Evolutionary conservation across 495 filamentous ascomycete genomes (phyloP), one percentile per base, ranked within the genome.

Genomic region (Aspergillus indologenus): DNA sequence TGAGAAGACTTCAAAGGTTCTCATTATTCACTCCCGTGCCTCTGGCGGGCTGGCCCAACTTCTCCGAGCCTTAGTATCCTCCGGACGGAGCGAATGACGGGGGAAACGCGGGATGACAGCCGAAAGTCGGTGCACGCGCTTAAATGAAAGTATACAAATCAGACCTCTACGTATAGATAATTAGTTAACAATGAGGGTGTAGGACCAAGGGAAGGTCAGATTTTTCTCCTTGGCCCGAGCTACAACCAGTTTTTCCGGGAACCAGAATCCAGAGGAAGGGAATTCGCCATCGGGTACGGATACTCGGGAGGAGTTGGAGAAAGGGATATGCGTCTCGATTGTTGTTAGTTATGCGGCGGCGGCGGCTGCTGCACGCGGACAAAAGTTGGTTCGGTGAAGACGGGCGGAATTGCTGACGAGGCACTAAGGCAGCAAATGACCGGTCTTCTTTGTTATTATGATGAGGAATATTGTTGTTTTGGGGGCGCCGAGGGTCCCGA

Each of bases 261-360:
- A 34, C 54, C 54, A 21, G 21, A 47, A 22, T 20, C 31, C 53
- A 53, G 51, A 61, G 47, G 53, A 42, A 48, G 42, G 29, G 19
- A 54, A 56, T 61, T 63, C 63, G 64, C 64, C 61, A 63, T 66
- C 61, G 61, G 64, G 57, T 61, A 60, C 61, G 61, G 64, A 56
- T 61, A 60, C 34, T 61, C 61, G 64, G 64, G 64, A 63, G 40
- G 45, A 58, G 53, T 42, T 43, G 24, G 45, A 53, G 50, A 56
- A 51, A 58, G 31, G 49, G 57, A 48, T 45, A 40, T 60, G 59
- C 55, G 54, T 59, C 60, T 55, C 56, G 52, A 60, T 20, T 49
- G 51, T 50, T 59, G 22, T 40, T 11, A 14, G 45, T 56, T 45
- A 5, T 14, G 34, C 34, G 5, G 34, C 34, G 5, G 34, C 34